Base-by-base conservation (phyloP, 2,329 filamentous ascomycete species). In the Alternaria atra region DNA sequence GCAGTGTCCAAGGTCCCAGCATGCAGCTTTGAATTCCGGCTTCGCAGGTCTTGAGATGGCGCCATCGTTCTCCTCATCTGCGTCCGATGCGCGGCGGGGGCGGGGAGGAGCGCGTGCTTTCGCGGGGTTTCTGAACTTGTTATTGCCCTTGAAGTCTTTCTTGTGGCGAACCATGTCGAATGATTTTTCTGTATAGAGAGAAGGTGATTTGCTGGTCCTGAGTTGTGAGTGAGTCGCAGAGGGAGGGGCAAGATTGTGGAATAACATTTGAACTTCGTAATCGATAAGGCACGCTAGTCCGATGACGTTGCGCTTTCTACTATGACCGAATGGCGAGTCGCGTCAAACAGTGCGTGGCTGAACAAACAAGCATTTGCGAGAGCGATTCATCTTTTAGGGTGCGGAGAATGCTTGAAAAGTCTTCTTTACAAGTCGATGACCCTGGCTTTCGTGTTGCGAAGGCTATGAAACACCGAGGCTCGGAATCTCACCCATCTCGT, bases 1-100 rank as follows among this genome's bases (percentile, higher is more conserved):
- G 83, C 95, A 99, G 82, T 99, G 95, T 64, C 94, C 94, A 34
- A 99, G 85, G 75, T 99, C 95, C 95, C 95, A 99, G 79, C 94
- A 97, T 60, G 94, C 95, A 50, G 95, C 94, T 81, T 96, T 97
- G 86, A 94, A 97, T 81, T 89, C 66, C 72, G 86, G 81, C 27
- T 79, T 80, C 71, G 65, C 78, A 67, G 69, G 70, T 69, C 63
- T 58, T 59, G 77, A 69, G 54, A 73, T 73, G 37, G 68, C 59
- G 47, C 68, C 63, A 39, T 67, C 71, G 27, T 66, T 51, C 20
- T 68, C 62, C 47, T 72, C 57, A 61, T 70, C 64, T 43, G 64
- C 66, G 30, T 75, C 69, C 29, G 62, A 69, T 52, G 67, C 63
- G 44, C 66, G 62, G 64, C 68, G 66, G 63, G 69, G 66, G 73